Percentiles rank a stretch among this genome's conserved stretches.
phyloP scores from a whole-genome alignment of 2,329 filamentous ascomycete species.

The Diplodia scrobiculata region DNA sequence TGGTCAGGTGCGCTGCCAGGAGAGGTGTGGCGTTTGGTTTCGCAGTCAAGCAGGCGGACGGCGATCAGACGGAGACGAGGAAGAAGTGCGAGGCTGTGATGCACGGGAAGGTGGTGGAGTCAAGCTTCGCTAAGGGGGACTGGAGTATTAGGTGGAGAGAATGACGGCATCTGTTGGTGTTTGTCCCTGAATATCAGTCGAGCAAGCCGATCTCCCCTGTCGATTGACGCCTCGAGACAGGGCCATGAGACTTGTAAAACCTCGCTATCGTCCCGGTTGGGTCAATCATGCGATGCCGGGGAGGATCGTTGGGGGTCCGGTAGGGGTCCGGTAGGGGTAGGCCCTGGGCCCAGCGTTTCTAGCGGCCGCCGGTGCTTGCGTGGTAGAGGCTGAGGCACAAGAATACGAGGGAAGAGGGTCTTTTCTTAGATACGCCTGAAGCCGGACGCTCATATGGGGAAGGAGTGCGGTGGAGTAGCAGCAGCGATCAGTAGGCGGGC shows the following conservation, averaged over 20 bases:
- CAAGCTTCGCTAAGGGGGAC: conserved; percentile 63
- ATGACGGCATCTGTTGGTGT: conserved; percentile 11
- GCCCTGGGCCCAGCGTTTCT: background rate
- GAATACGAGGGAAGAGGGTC: background rate
- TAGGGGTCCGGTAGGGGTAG: background rate
- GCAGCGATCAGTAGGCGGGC: background rate
- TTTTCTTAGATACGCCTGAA: background rate
- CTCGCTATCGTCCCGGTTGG: background rate
- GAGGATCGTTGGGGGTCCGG: background rate
- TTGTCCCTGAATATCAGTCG: conserved; percentile 4
- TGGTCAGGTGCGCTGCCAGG: conserved; percentile 65
- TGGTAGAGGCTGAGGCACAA: background rate
- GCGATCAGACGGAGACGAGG: conserved; percentile 35
- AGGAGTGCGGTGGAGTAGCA: background rate
- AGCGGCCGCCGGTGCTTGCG: background rate
- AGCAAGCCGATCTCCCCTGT: background rate
- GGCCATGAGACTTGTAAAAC: conserved; percentile 12
- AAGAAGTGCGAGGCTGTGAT: conserved; percentile 62
- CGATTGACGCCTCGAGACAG: background rate
- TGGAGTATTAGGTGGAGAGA: conserved; percentile 63
- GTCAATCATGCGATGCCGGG: conserved; percentile 8
- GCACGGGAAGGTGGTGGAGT: conserved; percentile 60
- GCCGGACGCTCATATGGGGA: background rate
- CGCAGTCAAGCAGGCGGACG: conserved; percentile 33
- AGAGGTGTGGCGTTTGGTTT: conserved; percentile 62